These are phyloP conservation scores for Sambucus nigra DNA, from an alignment of 129 eudicot genomes.

Conservation along the genomic window DNA sequence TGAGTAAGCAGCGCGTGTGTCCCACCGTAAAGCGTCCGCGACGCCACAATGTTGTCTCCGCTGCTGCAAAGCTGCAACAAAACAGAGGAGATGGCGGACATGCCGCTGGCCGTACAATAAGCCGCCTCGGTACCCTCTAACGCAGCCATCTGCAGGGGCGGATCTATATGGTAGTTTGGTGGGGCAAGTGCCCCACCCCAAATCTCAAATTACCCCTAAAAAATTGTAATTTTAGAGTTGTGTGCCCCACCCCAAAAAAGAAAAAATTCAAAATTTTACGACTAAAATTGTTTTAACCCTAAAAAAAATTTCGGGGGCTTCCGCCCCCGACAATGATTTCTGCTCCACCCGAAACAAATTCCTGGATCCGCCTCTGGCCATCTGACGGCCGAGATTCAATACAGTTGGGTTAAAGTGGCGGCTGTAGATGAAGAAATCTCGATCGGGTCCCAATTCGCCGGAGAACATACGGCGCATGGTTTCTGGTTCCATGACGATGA, in stretches of 20 bases:
- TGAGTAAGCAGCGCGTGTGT: conserved; percentile 42
- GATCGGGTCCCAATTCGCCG: conserved; percentile 49
- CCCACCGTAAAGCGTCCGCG: conserved; percentile 41
- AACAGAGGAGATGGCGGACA: conserved; percentile 46
- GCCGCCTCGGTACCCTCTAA: conserved; percentile 59
- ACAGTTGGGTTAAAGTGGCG: conserved; percentile 59
- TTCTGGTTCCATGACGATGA: conserved; percentile 57
- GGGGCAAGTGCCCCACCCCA: too few species aligned
- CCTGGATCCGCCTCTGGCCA: too few species aligned
- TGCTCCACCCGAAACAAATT: too few species aligned
- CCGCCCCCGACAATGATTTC: too few species aligned
- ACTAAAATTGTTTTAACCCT: too few species aligned
- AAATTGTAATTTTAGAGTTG: too few species aligned
- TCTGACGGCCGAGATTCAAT: conserved; percentile 42
- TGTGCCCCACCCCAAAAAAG: too few species aligned
- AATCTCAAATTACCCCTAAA: too few species aligned
- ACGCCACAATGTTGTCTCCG: conserved; percentile 50
- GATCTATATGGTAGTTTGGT: too few species aligned
- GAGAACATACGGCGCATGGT: conserved; percentile 43
- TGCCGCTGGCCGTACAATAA: conserved; percentile 56
- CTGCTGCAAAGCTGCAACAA: conserved; percentile 44
- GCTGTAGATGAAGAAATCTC: conserved; percentile 45
- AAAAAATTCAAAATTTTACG: too few species aligned
- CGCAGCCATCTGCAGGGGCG: too few species aligned
- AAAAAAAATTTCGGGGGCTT: too few species aligned